Evolutionary conservation across 2,329 filamentous ascomycete genomes (phyloP).

Genomic region (Talaromyces sp.): DNA sequence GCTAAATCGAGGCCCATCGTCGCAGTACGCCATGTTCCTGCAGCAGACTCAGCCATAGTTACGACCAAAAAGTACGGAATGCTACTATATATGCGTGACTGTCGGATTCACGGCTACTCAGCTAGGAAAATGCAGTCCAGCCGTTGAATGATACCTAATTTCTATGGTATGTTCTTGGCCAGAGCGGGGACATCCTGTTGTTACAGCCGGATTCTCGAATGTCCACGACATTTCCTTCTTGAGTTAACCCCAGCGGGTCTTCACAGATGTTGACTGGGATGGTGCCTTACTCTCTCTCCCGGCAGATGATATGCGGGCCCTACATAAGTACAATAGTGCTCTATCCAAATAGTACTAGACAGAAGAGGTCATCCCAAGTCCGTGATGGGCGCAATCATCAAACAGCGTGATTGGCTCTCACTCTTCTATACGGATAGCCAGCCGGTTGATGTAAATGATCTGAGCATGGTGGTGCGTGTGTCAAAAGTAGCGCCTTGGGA

Average conservation of each 20-base stretch:
- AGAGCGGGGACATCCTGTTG: constrained; percentile 4
- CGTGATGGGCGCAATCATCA: background rate
- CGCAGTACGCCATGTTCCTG: constrained; percentile 19
- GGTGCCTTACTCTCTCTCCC: constrained; percentile 14
- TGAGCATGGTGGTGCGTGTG: constrained; percentile 13
- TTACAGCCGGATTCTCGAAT: constrained; percentile 23
- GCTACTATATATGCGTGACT: constrained; percentile 4
- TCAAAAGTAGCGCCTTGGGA: constrained; percentile 18
- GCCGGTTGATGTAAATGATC: constrained; percentile 13
- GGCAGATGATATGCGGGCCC: constrained; percentile 21
- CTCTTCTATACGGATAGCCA: constrained; percentile 5
- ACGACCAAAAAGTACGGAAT: constrained; percentile 6
- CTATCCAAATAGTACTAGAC: background rate
- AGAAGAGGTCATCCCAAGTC: background rate
- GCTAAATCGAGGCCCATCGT: constrained; percentile 4
- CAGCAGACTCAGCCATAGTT: constrained; percentile 14
- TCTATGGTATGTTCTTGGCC: constrained; percentile 4
- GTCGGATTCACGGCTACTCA: constrained; percentile 5
- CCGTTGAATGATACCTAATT: constrained; percentile 14
- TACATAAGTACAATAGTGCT: constrained; percentile 22
- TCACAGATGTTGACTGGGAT: constrained; percentile 3
- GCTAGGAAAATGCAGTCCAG: constrained; percentile 12
- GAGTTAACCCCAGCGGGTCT: constrained; percentile 16
- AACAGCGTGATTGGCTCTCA: constrained; percentile 10
- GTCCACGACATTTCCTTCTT: constrained; percentile 22